These are phyloP conservation scores for Pulveroboletus sp. DNA, from an alignment of 768 basidiomycete genomes.

Conservation along the genomic window DNA sequence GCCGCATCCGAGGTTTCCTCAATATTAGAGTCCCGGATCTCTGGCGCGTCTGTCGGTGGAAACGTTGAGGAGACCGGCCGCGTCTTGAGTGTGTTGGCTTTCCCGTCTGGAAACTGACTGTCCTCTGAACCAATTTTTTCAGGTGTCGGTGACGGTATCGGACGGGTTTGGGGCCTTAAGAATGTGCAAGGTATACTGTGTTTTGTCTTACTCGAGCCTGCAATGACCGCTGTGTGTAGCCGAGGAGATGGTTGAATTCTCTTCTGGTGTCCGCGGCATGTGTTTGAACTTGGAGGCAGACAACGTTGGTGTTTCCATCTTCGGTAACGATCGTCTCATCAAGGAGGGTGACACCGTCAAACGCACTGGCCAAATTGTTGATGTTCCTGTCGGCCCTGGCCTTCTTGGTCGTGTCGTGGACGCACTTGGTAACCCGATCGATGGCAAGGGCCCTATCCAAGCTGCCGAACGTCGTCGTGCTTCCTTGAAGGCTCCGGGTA, in stretches of 20 bases:
- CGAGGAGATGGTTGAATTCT: slow-evolving; percentile 99
- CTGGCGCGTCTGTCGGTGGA: slow-evolving; percentile 82
- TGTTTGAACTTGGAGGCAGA: slow-evolving; percentile 99
- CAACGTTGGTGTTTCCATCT: slow-evolving; percentile 99
- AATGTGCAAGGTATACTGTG: slow-evolving; percentile 85
- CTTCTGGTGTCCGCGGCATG: slow-evolving; percentile 99
- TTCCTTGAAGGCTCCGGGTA: slow-evolving; percentile 98
- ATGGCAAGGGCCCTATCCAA: slow-evolving; percentile 97
- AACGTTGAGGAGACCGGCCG: slow-evolving; percentile 99
- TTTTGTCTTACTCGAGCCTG: not conserved
- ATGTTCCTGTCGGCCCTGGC: slow-evolving; percentile 95
- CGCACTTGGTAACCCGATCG: slow-evolving; percentile 99
- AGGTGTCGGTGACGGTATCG: slow-evolving; percentile 99
- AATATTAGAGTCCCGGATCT: slow-evolving; percentile 97
- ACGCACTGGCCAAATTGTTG: slow-evolving; percentile 99
- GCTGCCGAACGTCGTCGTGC: slow-evolving; percentile 93
- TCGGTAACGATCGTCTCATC: slow-evolving; percentile 96
- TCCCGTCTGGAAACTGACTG: not conserved
- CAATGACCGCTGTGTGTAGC: slow-evolving; percentile 40
- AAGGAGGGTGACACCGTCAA: slow-evolving; percentile 99
- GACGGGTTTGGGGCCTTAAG: slow-evolving; percentile 97
- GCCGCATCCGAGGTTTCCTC: slow-evolving; percentile 99
- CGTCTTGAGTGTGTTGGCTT: slow-evolving; percentile 76
- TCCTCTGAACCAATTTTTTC: slow-evolving; percentile 10
- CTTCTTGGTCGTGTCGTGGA: slow-evolving; percentile 99